These are phyloP conservation scores for Pleurotus ostreatus DNA, from an alignment of 768 basidiomycete genomes.

Conservation along the genomic window DNA sequence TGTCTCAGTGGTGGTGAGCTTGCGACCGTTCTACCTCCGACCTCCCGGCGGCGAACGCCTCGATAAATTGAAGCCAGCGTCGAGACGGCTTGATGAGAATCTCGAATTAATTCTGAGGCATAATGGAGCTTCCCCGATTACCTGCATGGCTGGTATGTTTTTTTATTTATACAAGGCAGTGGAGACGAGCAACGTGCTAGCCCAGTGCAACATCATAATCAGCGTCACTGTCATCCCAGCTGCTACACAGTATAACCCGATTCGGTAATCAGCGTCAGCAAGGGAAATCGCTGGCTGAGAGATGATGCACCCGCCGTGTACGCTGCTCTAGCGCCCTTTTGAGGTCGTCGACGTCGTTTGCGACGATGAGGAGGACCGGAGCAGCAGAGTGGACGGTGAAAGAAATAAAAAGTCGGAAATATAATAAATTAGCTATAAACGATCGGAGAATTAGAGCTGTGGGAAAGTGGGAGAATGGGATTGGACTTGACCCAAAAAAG, in stretches of 20 bases:
- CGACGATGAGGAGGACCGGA: neutral
- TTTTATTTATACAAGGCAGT: too few species aligned
- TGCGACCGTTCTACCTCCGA: constrained; percentile 6
- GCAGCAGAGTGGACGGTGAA: neutral
- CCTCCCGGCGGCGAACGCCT: neutral
- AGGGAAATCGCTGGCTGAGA: neutral
- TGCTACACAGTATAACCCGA: neutral
- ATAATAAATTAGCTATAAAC: neutral
- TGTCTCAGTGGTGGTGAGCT: neutral
- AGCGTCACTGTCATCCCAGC: neutral
- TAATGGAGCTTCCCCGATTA: too few species aligned
- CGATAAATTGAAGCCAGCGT: neutral
- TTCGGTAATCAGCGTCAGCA: neutral
- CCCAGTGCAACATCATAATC: neutral
- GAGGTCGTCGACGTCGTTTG: neutral
- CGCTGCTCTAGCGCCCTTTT: neutral
- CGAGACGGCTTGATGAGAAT: neutral
- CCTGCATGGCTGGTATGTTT: too few species aligned
- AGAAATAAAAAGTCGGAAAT: neutral
- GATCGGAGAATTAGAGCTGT: constrained; percentile 8
- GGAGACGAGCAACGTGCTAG: too few species aligned
- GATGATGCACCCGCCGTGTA: neutral
- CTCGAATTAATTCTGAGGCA: too few species aligned
- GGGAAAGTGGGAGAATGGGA: constrained; percentile 5
- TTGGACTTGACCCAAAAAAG: constrained; percentile 7